phyloP scores from a whole-genome alignment of 352 stramenopile species.

The Elongisporangium anandrum region DNA sequence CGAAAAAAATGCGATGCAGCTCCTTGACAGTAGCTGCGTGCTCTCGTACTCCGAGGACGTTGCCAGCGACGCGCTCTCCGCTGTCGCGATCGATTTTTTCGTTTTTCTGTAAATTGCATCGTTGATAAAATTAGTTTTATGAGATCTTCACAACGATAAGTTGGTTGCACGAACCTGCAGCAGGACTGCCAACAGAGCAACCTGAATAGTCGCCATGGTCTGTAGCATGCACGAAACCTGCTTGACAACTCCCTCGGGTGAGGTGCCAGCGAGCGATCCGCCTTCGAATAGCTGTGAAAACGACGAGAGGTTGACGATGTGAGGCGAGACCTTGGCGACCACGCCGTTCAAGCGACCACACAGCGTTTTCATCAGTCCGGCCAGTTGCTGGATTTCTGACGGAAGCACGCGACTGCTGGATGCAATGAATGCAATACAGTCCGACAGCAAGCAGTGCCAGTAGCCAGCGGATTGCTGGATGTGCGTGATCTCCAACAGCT shows the following conservation, averaged over 20 bases:
- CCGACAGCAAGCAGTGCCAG: conserved; percentile 71
- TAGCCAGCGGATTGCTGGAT: conserved; percentile 69
- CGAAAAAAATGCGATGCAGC: conserved; percentile 59
- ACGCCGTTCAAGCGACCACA: conserved; percentile 50
- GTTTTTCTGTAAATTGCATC: conserved; percentile 20
- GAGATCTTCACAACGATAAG: too few relatives aligned
- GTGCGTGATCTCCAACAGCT: conserved; percentile 47
- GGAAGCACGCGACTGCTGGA: conserved; percentile 49
- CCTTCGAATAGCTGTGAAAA: conserved; percentile 73
- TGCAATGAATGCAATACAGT: conserved; percentile 58
- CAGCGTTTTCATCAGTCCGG: conserved; percentile 44
- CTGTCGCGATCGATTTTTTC: conserved; percentile 65
- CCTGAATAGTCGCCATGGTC: conserved; percentile 66
- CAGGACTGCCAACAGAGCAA: conserved; percentile 57
- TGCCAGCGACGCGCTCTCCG: conserved; percentile 34
- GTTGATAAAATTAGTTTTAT: too few relatives aligned
- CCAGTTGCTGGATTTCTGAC: conserved; percentile 51
- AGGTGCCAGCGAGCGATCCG: conserved; percentile 52
- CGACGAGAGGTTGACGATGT: conserved; percentile 80
- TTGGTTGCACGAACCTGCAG: conserved; percentile 18
- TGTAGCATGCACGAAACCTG: conserved; percentile 76
- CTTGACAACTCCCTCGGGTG: conserved; percentile 60
- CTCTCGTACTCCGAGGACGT: conserved; percentile 33
- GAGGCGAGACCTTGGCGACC: conserved; percentile 68
- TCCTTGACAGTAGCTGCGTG: conserved; percentile 48